These are phyloP conservation scores for Cymbopogon flexuosus DNA, from an alignment of 202 grass and related monocot species.

Conservation along the genomic window DNA sequence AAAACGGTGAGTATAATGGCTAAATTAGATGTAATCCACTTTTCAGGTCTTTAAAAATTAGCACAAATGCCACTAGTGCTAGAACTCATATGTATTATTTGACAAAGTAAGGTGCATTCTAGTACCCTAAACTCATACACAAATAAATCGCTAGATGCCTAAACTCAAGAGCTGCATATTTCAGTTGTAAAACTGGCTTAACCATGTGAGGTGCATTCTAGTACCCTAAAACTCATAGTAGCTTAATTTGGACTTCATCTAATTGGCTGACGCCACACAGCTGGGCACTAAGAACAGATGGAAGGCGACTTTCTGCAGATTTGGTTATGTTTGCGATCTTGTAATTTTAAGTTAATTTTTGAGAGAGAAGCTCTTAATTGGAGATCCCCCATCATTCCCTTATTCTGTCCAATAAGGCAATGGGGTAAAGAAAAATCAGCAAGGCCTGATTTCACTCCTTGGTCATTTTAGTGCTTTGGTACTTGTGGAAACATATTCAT, in stretches of 20 bases:
- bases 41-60: background rate
- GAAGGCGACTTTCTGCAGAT: background rate
- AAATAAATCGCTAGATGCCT: background rate
- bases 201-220: background rate
- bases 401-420: background rate
- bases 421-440: background rate
- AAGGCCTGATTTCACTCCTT: background rate
- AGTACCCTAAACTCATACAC: background rate
- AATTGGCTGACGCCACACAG: background rate
- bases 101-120: background rate
- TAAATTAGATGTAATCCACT: constrained; percentile 9
- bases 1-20: background rate
- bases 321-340: background rate
- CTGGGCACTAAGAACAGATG: background rate
- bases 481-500: background rate
- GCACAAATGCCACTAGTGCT: background rate
- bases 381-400: background rate
- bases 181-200: background rate
- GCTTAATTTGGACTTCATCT: background rate
- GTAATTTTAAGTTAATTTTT: background rate
- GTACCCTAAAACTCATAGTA: background rate
- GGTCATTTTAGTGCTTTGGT: background rate
- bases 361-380: background rate
- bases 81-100: constrained; percentile 9
- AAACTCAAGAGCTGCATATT: background rate